These are phyloP conservation scores for Picochlorum sp. DNA, from an alignment of 139 green algal species.

Conservation along the genomic window DNA sequence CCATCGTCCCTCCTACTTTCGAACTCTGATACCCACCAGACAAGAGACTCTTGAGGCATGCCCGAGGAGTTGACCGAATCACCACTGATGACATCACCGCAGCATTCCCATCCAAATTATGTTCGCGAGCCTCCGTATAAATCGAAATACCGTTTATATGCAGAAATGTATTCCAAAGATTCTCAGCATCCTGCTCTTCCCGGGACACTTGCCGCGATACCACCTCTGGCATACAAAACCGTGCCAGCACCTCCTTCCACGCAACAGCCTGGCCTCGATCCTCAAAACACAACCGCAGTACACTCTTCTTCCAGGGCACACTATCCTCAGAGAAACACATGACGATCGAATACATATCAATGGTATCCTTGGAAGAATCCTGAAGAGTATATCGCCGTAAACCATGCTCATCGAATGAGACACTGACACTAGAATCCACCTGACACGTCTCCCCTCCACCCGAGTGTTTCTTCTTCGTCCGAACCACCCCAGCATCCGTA, in stretches of 20 bases:
- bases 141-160: constrained; percentile 34
- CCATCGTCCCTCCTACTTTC: neutral
- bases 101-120: constrained; percentile 22
- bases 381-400: no score
- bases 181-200: neutral
- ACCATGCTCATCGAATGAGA: no score
- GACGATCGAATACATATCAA: neutral
- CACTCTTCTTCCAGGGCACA: constrained; percentile 4
- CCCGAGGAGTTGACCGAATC: constrained; percentile 25
- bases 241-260: neutral
- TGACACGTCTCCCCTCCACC: no score
- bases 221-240: neutral
- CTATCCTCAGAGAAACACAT: neutral
- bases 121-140: constrained; percentile 22
- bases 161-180: constrained; percentile 20
- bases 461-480: no score
- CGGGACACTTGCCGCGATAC: neutral
- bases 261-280: neutral
- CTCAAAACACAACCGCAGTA: neutral
- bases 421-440: no score
- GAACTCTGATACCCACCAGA: neutral
- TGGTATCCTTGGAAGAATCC: no score
- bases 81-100: constrained; percentile 39
- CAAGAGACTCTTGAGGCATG: constrained; percentile 19
- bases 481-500: no score